Conservation (phyloP, 805 yeast genomes). For the Candida jianshihensis region DNA sequence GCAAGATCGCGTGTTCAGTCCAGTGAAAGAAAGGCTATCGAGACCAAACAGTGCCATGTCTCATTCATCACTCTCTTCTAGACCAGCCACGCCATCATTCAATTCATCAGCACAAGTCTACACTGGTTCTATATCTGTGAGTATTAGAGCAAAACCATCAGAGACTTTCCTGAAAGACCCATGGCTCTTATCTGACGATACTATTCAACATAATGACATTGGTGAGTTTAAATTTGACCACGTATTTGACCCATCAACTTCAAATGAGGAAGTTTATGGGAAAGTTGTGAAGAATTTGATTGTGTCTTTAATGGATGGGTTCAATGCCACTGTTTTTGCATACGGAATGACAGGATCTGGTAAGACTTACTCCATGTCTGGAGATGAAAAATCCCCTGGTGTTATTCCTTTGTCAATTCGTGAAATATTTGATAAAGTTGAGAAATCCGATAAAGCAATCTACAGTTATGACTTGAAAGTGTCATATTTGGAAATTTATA, state of each 20-base stretch:
- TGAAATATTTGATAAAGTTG: constrained; percentile 46
- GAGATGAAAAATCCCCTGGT: constrained; percentile 52
- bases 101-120: constrained; percentile 28
- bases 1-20: constrained; percentile 17
- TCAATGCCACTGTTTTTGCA: constrained; percentile 84
- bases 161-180: constrained; percentile 25
- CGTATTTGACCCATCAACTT: constrained; percentile 53
- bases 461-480: constrained; percentile 42
- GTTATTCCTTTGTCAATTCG: constrained; percentile 72
- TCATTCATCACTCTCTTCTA: constrained; percentile 9
- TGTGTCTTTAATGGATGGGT: constrained; percentile 59
- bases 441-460: constrained; percentile 17
- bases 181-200: constrained; percentile 22
- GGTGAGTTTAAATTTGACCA: constrained; percentile 72
- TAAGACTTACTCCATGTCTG: constrained; percentile 89
- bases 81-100: constrained; percentile 21
- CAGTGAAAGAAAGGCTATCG: constrained; percentile 14
- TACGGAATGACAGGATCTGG: constrained; percentile 98
- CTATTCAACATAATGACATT: constrained; percentile 48
- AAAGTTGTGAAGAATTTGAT: constrained; percentile 47
- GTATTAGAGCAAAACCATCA: constrained; percentile 70
- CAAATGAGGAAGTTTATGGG: constrained; percentile 57
- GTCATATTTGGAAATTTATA: constrained; percentile 86
- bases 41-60: constrained; percentile 10
- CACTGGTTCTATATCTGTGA: constrained; percentile 68